phyloP scores from a whole-genome alignment of 352 stramenopile species.

The Pythium phragmiticola region DNA sequence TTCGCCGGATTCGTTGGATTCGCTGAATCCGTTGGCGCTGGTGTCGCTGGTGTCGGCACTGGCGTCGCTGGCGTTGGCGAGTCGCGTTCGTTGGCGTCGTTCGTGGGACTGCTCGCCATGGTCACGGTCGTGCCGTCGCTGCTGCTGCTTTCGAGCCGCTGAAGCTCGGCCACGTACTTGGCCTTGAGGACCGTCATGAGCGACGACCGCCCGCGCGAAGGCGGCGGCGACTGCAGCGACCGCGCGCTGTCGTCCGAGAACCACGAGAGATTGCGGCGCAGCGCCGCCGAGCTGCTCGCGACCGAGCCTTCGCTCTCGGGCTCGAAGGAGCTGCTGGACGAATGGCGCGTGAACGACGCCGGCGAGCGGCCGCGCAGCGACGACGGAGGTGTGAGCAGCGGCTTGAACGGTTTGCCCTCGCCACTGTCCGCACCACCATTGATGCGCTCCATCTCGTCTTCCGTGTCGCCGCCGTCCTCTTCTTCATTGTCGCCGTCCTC shows the following conservation, averaged over 20 bases:
- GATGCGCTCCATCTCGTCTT: conserved; percentile 27
- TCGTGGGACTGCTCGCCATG: not conserved
- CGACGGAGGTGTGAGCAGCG: conserved; percentile 6
- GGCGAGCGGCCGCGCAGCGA: not conserved
- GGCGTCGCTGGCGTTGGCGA: conserved; percentile 27
- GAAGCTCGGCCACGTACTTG: conserved; percentile 58
- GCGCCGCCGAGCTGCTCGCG: not conserved
- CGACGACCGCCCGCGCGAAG: conserved; percentile 29
- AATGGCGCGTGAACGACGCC: conserved; percentile 14
- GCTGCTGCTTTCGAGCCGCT: conserved; percentile 30
- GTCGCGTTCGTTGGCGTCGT: not conserved
- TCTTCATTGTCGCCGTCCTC: conserved; percentile 42
- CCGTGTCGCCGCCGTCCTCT: conserved; percentile 30
- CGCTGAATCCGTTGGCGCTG: not conserved
- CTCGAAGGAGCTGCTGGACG: conserved; percentile 19
- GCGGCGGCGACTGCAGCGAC: conserved; percentile 2
- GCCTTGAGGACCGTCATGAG: conserved; percentile 59
- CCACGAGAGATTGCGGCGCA: conserved; percentile 12
- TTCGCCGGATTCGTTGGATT: too few species aligned
- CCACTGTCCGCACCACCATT: not conserved
- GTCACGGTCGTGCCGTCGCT: conserved; percentile 24
- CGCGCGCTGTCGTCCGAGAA: conserved; percentile 18
- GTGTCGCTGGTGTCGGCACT: conserved; percentile 22
- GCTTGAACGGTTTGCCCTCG: conserved; percentile 4
- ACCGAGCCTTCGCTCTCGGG: conserved; percentile 22